Base-by-base conservation (phyloP, 495 filamentous ascomycete species). In the Hyaloscypha variabilis region DNA sequence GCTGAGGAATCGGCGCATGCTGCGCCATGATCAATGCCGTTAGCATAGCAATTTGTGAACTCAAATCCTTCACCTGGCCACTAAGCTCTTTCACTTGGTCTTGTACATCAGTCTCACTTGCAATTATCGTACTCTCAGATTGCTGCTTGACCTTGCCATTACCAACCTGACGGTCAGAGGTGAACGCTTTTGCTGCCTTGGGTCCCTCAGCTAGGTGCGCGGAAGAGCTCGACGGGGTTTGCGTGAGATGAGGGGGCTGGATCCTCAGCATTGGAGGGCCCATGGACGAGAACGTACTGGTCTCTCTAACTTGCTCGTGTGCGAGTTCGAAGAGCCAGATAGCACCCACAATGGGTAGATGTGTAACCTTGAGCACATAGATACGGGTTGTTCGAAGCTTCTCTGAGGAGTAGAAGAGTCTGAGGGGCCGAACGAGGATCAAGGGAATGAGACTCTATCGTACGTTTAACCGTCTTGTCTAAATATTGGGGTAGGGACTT, bases 371-470 rank as follows among this genome's bases (percentile, higher is more conserved):
- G 36, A 97, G 84, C 25, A 96, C 79, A 53, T 91, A 70, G 69
- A 97, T 97, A 60, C 93, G 89, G 29, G 85, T 85, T 26, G 79
- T 81, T 46, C 93, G 89, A 50, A 96, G 82, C 53, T 85, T 83
- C 66, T 88, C 87, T 14, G 91, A 85, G 2, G 91, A 81, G 23
- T 96, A 69, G 66, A 94, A 84, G 28, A 97, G 78, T 66, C 94
- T 85, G 65, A 97, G 78, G 1, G 94, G 94, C 42, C 94, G 90
- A 69, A 97, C 88, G 65, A 93, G 83, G 49, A 91, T 78, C 54
- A 97, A 83, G 0, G 94, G 90, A 50, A 97, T 83, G n/a, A 98
- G 82, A 75, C 97, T 97, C 89, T 91, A 71, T n/a, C 39, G 14
- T 52, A 66, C 57, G 6, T n/a, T 25, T 34, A 49, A 74, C 64